These are phyloP conservation scores for Spongospora subterranea DNA, from an alignment of 208 protist genomes.

Conservation along the genomic window DNA sequence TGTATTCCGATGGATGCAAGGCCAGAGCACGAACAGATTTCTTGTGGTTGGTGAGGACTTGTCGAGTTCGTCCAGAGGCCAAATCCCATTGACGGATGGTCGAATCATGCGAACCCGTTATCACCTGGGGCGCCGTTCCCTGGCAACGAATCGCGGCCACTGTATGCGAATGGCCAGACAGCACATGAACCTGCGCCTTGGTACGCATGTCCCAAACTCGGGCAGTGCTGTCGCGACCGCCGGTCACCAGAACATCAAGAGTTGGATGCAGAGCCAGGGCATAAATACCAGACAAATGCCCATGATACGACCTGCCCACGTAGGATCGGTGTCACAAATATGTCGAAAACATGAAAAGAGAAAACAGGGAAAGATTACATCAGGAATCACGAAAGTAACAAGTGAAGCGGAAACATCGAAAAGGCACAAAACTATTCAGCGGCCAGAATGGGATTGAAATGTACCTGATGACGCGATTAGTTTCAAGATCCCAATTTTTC, in stretches of 20 bases:
- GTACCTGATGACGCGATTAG: conserved; percentile 80
- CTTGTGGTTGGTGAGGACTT: conserved; percentile 96
- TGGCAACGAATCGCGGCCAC: neutral
- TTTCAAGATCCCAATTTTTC: conserved; percentile 98
- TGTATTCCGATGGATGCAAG: conserved; percentile 84
- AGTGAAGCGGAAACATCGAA: no score
- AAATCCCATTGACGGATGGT: conserved; percentile 92
- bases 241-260: conserved; percentile 97
- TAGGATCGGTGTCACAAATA: no score
- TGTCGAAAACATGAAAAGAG: no score
- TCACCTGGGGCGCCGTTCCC: conserved; percentile 73
- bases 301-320: conserved; percentile 97
- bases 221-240: conserved; percentile 90
- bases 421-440: no score
- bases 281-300: conserved; percentile 85
- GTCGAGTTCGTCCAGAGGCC: neutral
- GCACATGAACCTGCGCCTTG: conserved; percentile 66
- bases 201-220: conserved; percentile 86
- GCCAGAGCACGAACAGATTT: conserved; percentile 91
- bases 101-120: conserved; percentile 88
- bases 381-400: conserved; percentile 50
- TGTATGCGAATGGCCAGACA: conserved; percentile 73
- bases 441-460: no score
- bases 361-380: no score
- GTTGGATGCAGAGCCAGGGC: conserved; percentile 85